These are phyloP conservation scores for Platanthera zijinensis DNA, from an alignment of 106 monocot species.

Conservation along the genomic window DNA sequence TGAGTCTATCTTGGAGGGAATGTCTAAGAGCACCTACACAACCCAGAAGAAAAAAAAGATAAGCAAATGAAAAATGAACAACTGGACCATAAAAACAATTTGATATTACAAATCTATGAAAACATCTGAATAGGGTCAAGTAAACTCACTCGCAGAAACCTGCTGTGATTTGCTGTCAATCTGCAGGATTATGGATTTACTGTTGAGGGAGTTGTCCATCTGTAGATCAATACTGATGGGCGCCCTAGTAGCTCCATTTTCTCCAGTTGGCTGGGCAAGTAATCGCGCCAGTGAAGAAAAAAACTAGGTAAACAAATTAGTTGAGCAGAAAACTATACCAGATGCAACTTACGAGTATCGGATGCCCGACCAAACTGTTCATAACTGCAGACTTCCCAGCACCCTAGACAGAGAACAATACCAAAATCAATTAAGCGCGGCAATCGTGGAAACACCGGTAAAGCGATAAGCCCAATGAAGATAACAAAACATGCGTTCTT, in stretches of 20 bases:
- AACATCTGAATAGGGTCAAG: neutral
- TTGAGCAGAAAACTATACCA: neutral
- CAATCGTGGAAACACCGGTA: slow-evolving; percentile 7
- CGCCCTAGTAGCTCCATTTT: slow-evolving; percentile 90
- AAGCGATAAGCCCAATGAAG: neutral
- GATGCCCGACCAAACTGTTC: slow-evolving; percentile 95
- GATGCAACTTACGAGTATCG: slow-evolving; percentile 58
- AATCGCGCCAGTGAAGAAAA: slow-evolving; percentile 2
- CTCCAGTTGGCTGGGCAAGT: slow-evolving; percentile 74
- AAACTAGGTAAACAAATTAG: neutral
- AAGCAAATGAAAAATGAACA: neutral
- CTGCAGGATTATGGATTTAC: slow-evolving; percentile 75
- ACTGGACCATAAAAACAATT: neutral
- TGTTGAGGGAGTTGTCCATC: slow-evolving; percentile 60
- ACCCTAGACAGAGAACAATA: slow-evolving; percentile 37
- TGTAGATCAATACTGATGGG: slow-evolving; percentile 74
- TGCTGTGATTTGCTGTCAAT: slow-evolving; percentile 94
- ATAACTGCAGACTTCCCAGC: slow-evolving; percentile 91
- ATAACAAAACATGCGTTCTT: neutral
- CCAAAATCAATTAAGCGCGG: neutral
- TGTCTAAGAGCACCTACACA: slow-evolving; percentile 79
- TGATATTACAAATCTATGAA: slow-evolving; percentile 1
- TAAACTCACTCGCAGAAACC: slow-evolving; percentile 85
- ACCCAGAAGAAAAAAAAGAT: slow-evolving; percentile 3
- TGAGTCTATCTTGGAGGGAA: slow-evolving; percentile 89